phyloP scores from a whole-genome alignment of 768 basidiomycete species.

The Clitopilus passeckerianus region DNA sequence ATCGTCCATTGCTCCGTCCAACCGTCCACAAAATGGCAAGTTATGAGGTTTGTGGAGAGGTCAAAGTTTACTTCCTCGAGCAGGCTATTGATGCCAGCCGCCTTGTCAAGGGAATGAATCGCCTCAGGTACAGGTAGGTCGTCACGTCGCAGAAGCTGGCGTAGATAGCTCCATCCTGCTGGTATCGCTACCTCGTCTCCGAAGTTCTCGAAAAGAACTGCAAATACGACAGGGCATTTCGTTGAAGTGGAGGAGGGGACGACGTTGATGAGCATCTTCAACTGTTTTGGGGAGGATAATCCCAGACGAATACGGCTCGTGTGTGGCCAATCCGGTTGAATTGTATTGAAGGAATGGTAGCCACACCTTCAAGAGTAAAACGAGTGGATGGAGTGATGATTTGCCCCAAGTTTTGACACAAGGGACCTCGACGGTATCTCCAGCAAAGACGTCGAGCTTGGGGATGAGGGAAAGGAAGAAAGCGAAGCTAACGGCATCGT shows the following conservation, averaged over 20 bases:
- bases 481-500: background rate
- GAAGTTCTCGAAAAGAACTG: slow-evolving; percentile 47
- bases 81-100: slow-evolving; percentile 50
- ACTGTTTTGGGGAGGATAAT: background rate
- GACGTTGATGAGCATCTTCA: slow-evolving; percentile 12
- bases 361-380: background rate
- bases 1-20: slow-evolving; percentile 43
- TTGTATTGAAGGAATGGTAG: background rate
- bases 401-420: background rate
- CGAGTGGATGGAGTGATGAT: background rate
- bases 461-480: background rate
- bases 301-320: background rate
- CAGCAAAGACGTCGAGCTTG: background rate
- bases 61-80: slow-evolving; percentile 62
- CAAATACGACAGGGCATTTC: slow-evolving; percentile 53
- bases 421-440: background rate
- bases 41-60: slow-evolving; percentile 37
- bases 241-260: slow-evolving; percentile 10
- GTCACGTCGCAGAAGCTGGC: slow-evolving; percentile 44
- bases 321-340: background rate
- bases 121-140: slow-evolving; percentile 47
- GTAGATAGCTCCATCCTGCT: slow-evolving; percentile 47
- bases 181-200: slow-evolving; percentile 43
- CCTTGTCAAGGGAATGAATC: slow-evolving; percentile 57
- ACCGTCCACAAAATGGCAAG: slow-evolving; percentile 57